Percentiles rank a stretch among this genome's conserved stretches.
Evolutionary conservation across 2,329 filamentous ascomycete genomes (phyloP).

Genomic region (Fusarium sp.): DNA sequence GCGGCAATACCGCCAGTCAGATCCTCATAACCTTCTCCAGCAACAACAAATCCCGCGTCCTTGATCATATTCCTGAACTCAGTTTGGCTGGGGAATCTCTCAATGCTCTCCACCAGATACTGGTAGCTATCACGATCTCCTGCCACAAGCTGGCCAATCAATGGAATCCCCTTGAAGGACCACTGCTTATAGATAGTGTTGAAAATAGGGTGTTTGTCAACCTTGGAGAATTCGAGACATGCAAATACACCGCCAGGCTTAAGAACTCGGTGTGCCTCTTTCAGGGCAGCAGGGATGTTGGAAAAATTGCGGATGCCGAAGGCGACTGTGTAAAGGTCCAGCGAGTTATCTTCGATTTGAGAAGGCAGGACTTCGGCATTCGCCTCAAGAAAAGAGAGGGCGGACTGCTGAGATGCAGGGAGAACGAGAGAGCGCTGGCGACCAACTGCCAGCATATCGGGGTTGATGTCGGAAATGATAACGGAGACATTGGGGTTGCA

Average conservation of each 20-base stretch:
- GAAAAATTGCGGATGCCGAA: constrained; percentile 99
- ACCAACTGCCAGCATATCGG: constrained; percentile 92
- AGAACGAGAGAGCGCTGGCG: constrained; percentile 77
- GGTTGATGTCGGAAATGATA: constrained; percentile 96
- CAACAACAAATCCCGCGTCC: constrained; percentile 86
- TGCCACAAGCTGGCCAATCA: constrained; percentile 95
- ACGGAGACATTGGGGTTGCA: constrained; percentile 82
- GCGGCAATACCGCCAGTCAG: constrained; percentile 92
- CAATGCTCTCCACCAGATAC: constrained; percentile 98
- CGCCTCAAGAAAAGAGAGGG: constrained; percentile 84
- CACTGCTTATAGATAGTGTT: constrained; percentile 93
- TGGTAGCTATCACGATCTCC: constrained; percentile 97
- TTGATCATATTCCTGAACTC: constrained; percentile 87
- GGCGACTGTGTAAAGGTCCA: constrained; percentile 96
- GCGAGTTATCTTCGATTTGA: constrained; percentile 73
- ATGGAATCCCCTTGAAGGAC: constrained; percentile 93
- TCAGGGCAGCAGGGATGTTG: constrained; percentile 84
- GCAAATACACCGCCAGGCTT: constrained; percentile 97
- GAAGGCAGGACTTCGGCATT: constrained; percentile 83
- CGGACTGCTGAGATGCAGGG: constrained; percentile 66
- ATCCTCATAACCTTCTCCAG: constrained; percentile 87
- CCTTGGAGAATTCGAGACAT: constrained; percentile 93
- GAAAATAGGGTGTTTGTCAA: constrained; percentile 79
- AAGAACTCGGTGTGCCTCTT: constrained; percentile 87
- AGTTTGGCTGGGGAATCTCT: constrained; percentile 87